Percentiles rank a stretch among this genome's conserved stretches.
Evolutionary conservation across 1,139 yeast species (phyloP).

Genomic region (Yamadazyma jaroonii): DNA sequence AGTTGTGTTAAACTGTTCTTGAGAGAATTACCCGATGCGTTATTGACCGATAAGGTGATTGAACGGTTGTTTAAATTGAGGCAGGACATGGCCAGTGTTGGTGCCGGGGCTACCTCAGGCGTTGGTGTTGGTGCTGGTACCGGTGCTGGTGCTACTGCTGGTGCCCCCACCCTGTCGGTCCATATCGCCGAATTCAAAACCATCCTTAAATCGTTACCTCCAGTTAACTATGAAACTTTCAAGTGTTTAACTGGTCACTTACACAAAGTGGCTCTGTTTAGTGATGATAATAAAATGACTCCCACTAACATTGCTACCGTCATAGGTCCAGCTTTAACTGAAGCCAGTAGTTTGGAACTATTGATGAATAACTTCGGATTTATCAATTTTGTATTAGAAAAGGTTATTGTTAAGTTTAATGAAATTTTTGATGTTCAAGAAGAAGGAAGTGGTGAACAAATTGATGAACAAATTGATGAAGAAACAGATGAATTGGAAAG

Average conservation of each 20-base stretch:
- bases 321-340: conserved; percentile 59
- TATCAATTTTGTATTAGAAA: conserved; percentile 54
- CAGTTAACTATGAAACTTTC: conserved; percentile 64
- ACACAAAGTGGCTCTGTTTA: conserved; percentile 54
- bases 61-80: conserved; percentile 47
- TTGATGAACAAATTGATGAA: not conserved
- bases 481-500: no score
- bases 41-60: conserved; percentile 56
- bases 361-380: conserved; percentile 52
- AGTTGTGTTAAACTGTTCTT: conserved; percentile 84
- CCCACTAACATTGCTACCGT: conserved; percentile 81
- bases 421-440: conserved; percentile 28
- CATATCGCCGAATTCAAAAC: conserved; percentile 36
- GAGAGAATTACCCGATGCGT: conserved; percentile 86
- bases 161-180: not conserved
- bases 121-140: not conserved
- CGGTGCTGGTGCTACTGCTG: not conserved
- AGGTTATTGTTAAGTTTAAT: conserved; percentile 42
- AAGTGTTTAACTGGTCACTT: conserved; percentile 69
- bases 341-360: conserved; percentile 52
- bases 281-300: conserved; percentile 72
- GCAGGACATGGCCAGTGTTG: conserved; percentile 23
- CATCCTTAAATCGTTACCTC: conserved; percentile 55
- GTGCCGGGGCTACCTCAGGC: no score
- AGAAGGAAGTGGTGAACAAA: not conserved